Base-by-base conservation (phyloP, 495 filamentous ascomycete genomes). In the Penicillium salamii region DNA sequence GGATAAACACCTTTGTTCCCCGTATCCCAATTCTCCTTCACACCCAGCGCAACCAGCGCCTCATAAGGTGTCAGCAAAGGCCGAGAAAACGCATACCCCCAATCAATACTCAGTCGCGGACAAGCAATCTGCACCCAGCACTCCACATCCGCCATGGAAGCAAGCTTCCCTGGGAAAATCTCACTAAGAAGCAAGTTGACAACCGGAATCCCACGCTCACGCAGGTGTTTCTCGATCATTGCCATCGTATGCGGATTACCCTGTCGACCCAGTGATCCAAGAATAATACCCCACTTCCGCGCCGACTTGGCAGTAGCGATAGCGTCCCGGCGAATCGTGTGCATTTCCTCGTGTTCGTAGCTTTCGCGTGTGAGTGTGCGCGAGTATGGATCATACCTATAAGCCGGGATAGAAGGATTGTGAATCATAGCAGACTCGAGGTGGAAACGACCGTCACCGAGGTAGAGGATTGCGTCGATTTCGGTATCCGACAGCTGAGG, bases 351-450 rank as follows among this genome's bases (percentile, higher is more conserved):
- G 70, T 97, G 95, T 33, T 85, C 84, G 66, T 97, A 99, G 20
- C 75, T 83, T 65, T 99, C 93, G 42, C 84, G 84, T 5, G 95
- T 96, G 8, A 99, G 78, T 34, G 87, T 91, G 21, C 91, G 81
- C 26, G 89, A 90, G 70, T 99, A 99, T 0, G 93, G 93, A 62
- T 99, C 93, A 63, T 99, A 99, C 15, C 95, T 84, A 71, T 96
- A 97, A 9, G 95, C 91, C 2, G 92, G 87, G 12, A 96, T 82
- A 6, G 69, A 61, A 0, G 93, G 93, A 69, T 97, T 97, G 64
- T 96, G 91, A 56, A 99, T 99, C 93, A 99, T 97, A 52, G 92
- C 91, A 50, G 85, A 90, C 65, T 99, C 93, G 24, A 99, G 85
- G 58, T 99, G 93, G 77, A 99, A 99, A 41, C 92, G 81, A 15